phyloP scores from a whole-genome alignment of 2,329 filamentous ascomycete species.

The Arachnomyces sp. region DNA sequence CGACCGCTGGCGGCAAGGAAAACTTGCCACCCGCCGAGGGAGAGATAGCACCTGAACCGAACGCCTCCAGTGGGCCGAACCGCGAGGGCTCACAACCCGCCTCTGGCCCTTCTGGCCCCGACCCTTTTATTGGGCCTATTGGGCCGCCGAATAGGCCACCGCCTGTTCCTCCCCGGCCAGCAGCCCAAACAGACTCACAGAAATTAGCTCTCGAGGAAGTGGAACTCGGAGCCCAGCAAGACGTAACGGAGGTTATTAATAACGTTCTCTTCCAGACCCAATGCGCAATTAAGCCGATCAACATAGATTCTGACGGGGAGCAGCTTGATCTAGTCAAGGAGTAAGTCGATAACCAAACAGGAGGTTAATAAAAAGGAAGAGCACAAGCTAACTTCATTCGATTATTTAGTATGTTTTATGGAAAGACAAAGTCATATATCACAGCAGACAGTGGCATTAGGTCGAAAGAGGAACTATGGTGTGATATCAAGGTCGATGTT shows the following conservation, averaged over 20 bases:
- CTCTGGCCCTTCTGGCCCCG: no score
- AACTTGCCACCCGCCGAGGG: constrained; percentile 25
- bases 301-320: constrained; percentile 59
- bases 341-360: constrained; percentile 21
- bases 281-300: constrained; percentile 71
- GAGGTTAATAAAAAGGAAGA: constrained; percentile 20
- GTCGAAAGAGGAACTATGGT: constrained; percentile 51
- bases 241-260: constrained; percentile 92
- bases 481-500: constrained; percentile 56
- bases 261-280: constrained; percentile 87
- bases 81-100: no score
- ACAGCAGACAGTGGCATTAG: constrained; percentile 40
- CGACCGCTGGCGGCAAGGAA: constrained; percentile 30
- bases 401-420: constrained; percentile 45
- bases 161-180: constrained; percentile 51
- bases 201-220: constrained; percentile 42
- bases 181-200: constrained; percentile 25
- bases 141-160: constrained; percentile 44
- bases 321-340: constrained; percentile 75
- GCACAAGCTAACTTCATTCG: constrained; percentile 9
- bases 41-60: constrained; percentile 16
- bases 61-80: background rate
- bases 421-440: constrained; percentile 38
- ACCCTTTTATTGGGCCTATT: constrained; percentile 13
- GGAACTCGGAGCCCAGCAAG: constrained; percentile 68